Percentiles rank a stretch among this genome's conserved stretches.
These are phyloP conservation scores for Botryotinia calthae DNA, from an alignment of 2,329 filamentous ascomycete species.

Conservation along the genomic window DNA sequence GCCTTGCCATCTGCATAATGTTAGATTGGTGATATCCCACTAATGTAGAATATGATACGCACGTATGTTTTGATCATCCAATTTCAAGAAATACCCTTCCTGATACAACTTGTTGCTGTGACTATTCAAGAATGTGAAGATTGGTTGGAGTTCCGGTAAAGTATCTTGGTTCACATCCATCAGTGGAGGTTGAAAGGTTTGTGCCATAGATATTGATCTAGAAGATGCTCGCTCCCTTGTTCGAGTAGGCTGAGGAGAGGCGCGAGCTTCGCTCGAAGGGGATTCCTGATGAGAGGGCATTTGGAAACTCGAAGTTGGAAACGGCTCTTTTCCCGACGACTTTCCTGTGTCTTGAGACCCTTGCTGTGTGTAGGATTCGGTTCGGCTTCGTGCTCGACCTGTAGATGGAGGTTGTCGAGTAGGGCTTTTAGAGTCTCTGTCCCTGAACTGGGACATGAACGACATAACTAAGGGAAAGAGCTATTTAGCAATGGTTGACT, in stretches of 20 bases:
- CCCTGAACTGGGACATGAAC: conserved; percentile 76
- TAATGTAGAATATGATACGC: conserved; percentile 43
- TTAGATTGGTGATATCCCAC: conserved; percentile 36
- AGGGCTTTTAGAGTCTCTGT: conserved; percentile 41
- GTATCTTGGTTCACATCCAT: conserved; percentile 85
- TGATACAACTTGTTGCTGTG: conserved; percentile 97
- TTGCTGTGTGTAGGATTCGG: conserved; percentile 26
- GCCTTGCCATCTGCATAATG: conserved; percentile 70
- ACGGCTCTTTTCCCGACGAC: conserved; percentile 11
- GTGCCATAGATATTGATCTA: conserved; percentile 80
- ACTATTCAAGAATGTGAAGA: conserved; percentile 91
- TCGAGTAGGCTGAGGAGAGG: conserved; percentile 37
- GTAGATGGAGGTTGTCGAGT: conserved; percentile 34
- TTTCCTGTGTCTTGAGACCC: conserved; percentile 19
- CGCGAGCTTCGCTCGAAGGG: conserved; percentile 9
- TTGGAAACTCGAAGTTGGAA: conserved; percentile 14
- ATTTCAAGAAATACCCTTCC: conserved; percentile 94
- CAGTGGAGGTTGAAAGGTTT: conserved; percentile 79
- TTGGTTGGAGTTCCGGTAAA: conserved; percentile 87
- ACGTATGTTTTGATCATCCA: conserved; percentile 93
- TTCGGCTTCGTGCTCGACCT: conserved; percentile 26
- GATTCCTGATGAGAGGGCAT: conserved; percentile 6
- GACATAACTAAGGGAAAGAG: conserved; percentile 63
- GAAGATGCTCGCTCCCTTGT: conserved; percentile 46
- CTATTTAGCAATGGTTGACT: conserved; percentile 6